phyloP scores from a whole-genome alignment of 2,329 filamentous ascomycete genomes.

The Pseudogymnoascus sp. region DNA sequence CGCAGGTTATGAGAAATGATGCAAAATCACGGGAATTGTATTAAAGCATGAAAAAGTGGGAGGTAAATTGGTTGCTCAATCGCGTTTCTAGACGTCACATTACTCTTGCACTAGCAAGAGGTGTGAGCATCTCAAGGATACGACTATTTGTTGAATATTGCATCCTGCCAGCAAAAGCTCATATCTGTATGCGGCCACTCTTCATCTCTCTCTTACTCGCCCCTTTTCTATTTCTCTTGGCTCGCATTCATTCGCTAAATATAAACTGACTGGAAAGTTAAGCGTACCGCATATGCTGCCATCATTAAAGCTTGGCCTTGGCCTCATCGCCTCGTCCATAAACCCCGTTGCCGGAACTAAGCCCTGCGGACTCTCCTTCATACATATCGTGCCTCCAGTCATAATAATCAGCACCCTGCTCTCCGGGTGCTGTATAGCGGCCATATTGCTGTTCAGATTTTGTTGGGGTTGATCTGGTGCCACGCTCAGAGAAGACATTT shows the following conservation, averaged over 20 bases:
- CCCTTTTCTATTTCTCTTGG: background rate
- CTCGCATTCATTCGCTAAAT: background rate
- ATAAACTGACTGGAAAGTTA: conserved; percentile 9
- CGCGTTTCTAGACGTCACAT: background rate
- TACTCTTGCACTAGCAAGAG: background rate
- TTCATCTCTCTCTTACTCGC: background rate
- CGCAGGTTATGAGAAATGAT: background rate
- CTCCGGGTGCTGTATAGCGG: conserved; percentile 30
- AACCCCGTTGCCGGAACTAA: conserved; percentile 54
- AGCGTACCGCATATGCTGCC: conserved; percentile 40
- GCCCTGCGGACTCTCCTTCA: conserved; percentile 57
- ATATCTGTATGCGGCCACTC: background rate
- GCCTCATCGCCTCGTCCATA: conserved; percentile 54
- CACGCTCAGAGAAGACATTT: background rate
- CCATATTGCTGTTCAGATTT: background rate
- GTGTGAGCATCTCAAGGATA: background rate
- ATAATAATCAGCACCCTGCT: conserved; percentile 60
- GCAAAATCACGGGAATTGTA: background rate
- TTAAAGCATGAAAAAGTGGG: background rate
- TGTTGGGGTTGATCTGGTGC: conserved; percentile 3
- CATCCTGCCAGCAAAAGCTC: background rate
- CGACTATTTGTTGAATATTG: background rate
- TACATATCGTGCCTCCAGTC: conserved; percentile 61
- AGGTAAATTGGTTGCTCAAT: background rate
- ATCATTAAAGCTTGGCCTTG: conserved; percentile 61